Evolutionary conservation across 1,284 basidiomycete genomes (phyloP), one percentile per base, ranked within the genome.

Genomic region (Cryptococcus sp.): DNA sequence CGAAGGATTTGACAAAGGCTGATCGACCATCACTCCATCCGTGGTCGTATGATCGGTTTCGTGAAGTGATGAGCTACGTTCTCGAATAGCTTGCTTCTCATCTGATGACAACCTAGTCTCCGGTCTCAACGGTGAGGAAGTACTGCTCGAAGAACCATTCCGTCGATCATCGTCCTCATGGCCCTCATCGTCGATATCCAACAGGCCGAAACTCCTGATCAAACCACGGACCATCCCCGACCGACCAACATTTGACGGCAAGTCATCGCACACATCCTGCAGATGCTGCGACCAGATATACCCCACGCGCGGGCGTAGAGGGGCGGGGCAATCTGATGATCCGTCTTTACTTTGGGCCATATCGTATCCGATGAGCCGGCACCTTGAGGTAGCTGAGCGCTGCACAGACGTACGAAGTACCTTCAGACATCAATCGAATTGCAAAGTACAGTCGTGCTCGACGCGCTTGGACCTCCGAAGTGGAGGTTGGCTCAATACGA

Each of bases 211-310:
- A 0, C 85, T 77, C 31, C 81, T 81, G 53, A 87, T 80, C 13
- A 95, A 82, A 1, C 85, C 84, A 70, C 96, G 91, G 1, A 94
- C 90, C 5, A 91, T 73, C 0, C 85, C 73, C 0, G 92, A 93
- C n/a, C 93, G 84, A 16, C 87, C 87, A 53, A 75, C 81, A 73
- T 96, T 95, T 1, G 90, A 90, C 0, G 93, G 93, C 0, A 95
- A 83, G 4, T 84, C 80, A 20, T 79, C 71, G 5, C 67, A 69
- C 1, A 68, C 67, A 16, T 53, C 48, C 61, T 73, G 64, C 3
- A 78, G 67, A 10, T 61, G 52, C 11, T 59, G n/a, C 0, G 72
- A 75, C 69, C 74, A 74, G 39, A 78, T 60, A 52, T 78, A 78
- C 4, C 50, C 27, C 7, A 61, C 59, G 4, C 59, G 31, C 5